Evolutionary conservation across 2,329 filamentous ascomycete genomes (phyloP).

Genomic region (Nigrograna mackinnonii): DNA sequence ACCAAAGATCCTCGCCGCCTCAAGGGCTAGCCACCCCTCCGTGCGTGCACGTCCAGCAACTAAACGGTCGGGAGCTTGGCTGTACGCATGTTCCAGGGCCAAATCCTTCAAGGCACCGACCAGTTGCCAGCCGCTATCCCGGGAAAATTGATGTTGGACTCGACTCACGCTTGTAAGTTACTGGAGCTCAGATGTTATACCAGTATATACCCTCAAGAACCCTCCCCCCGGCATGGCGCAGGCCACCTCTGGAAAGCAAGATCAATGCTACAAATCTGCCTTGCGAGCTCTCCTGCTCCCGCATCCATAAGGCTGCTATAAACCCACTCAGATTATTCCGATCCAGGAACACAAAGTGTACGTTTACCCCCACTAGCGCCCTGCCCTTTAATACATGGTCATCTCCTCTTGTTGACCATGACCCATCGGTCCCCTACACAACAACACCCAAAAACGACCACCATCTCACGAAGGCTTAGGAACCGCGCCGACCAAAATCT

Average conservation of each 20-base stretch:
- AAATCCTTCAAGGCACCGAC: conserved; percentile 43
- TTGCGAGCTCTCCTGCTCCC: conserved; percentile 24
- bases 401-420: conserved; percentile 32
- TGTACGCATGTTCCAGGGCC: conserved; percentile 30
- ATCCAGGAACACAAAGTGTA: conserved; percentile 34
- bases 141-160: conserved; percentile 37
- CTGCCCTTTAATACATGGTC: conserved; percentile 28
- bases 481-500: conserved; percentile 31
- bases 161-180: conserved; percentile 24
- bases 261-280: conserved; percentile 34
- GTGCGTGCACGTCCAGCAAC: conserved; percentile 28
- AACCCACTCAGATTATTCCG: conserved; percentile 21
- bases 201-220: conserved; percentile 32
- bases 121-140: conserved; percentile 39
- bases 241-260: conserved; percentile 29
- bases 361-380: conserved; percentile 36
- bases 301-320: conserved; percentile 33
- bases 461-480: conserved; percentile 40
- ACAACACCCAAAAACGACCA: conserved; percentile 27
- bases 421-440: conserved; percentile 36
- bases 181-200: conserved; percentile 32
- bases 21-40: conserved; percentile 18
- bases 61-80: conserved; percentile 43
- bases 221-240: conserved; percentile 38
- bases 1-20: conserved; percentile 28